Base-by-base conservation (phyloP, 495 filamentous ascomycete species). In the Aspergillus funiculosus region DNA sequence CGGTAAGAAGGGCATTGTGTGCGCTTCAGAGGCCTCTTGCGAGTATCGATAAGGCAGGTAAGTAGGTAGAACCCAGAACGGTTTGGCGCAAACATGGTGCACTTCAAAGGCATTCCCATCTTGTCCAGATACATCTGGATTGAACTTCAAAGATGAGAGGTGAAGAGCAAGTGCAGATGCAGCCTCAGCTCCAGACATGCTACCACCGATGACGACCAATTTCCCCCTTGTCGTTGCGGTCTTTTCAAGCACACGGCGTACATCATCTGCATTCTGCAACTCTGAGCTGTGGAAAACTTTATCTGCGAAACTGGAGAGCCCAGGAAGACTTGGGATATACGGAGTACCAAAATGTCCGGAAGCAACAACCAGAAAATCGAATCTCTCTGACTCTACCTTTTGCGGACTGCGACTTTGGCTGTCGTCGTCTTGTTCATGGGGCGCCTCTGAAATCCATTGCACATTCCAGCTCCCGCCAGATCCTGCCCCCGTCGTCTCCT, bases 171-270 rank as follows among this genome's bases (percentile, higher is more conserved):
- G 71, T 3, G 80, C 76, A 15, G 81, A 79, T 5, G 85, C 86
- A 29, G 82, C 78, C 66, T 94, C 89, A 6, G 80, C 75, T 0
- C 86, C 87, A 13, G 85, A 91, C 76, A 94, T 88, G 44, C 86
- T 85, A 2, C 88, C 88, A 3, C 89, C 89, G 6, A 91, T 73
- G 10, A 95, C 75, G 2, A 90, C 73, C 37, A 94, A 77, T 53
- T 83, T 85, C n/a, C 76, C 72, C 0, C 61, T 61, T 11, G 52
- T 62, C 0, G 26, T 46, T 7, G 46, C 25, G 1, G 32, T 30
- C 6, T 17, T 35, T 21, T 53, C 49, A 1, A 48, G 21, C 5
- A 52, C 25, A 22, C 30, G 30, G 5, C 58, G 21, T 1, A 69
- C 46, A 27, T 59, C 54, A 0, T 57, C 54, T 6, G 58, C 43